phyloP scores from a whole-genome alignment of 331 rosid species.

The Pyracantha coccinea region DNA sequence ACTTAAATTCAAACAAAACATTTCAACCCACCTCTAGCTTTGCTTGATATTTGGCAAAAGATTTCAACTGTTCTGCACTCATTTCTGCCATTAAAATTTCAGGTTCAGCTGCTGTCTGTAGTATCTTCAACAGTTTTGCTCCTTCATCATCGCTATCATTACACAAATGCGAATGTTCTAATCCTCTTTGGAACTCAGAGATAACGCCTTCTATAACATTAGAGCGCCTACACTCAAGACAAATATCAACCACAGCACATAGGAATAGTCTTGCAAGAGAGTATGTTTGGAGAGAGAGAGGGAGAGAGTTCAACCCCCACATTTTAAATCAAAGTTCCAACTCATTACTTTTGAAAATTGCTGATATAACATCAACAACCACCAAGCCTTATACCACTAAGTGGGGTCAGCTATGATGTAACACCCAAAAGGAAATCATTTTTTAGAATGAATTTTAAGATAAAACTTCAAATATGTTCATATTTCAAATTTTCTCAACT shows the following conservation, averaged over 20 bases:
- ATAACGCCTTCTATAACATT: conserved; percentile 51
- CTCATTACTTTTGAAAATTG: neutral
- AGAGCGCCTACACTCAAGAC: conserved; percentile 48
- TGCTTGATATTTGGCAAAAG: conserved; percentile 62
- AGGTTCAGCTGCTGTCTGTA: conserved; percentile 81
- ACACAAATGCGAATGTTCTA: conserved; percentile 22
- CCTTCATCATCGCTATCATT: conserved; percentile 67
- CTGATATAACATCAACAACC: neutral
- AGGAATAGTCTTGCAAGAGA: conserved; percentile 13
- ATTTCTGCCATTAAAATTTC: conserved; percentile 90
- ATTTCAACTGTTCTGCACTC: conserved; percentile 74
- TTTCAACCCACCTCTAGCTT: conserved; percentile 54
- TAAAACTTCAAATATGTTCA: too few species aligned
- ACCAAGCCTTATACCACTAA: too few species aligned
- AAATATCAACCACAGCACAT: conserved; percentile 15
- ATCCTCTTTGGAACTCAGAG: conserved; percentile 58
- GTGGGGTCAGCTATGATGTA: too few species aligned
- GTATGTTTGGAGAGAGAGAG: neutral
- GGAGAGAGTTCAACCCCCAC: neutral
- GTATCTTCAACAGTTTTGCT: conserved; percentile 66
- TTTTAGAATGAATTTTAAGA: too few species aligned
- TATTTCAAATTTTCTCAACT: neutral
- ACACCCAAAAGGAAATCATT: too few species aligned
- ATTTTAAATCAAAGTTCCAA: neutral
- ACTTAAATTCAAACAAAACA: conserved; percentile 10